Conservation (phyloP, 306 rosid species). For the barrel medic (Medicago truncatula) region DNA sequence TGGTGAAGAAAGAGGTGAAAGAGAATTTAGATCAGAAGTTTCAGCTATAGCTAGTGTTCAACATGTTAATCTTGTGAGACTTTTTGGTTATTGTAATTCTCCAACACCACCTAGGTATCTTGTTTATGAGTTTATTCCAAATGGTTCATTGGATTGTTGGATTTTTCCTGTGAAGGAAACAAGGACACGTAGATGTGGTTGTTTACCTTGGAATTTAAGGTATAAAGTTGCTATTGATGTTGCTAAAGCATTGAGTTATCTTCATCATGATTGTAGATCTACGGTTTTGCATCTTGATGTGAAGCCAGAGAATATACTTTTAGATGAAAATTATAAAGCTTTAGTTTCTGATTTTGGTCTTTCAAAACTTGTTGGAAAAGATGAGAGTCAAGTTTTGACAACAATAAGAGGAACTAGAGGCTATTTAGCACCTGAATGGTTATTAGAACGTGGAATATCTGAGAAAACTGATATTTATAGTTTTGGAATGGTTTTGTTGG, state of each 20-base stretch:
- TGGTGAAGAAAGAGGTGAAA: slow-evolving; percentile 71
- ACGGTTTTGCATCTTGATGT: slow-evolving; percentile 84
- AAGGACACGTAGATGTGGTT: slow-evolving; percentile 50
- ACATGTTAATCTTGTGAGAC: slow-evolving; percentile 76
- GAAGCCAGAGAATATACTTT: slow-evolving; percentile 87
- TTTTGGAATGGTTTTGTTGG: slow-evolving; percentile 92
- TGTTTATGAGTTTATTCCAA: slow-evolving; percentile 73
- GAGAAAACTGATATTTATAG: slow-evolving; percentile 85
- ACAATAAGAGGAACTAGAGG: slow-evolving; percentile 87
- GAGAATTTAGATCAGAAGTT: slow-evolving; percentile 83
- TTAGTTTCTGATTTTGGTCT: slow-evolving; percentile 80
- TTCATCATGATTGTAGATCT: slow-evolving; percentile 87
- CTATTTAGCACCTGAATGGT: slow-evolving; percentile 94
- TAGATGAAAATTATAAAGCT: slow-evolving; percentile 72
- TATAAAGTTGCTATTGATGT: slow-evolving; percentile 74
- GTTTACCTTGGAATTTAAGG: slow-evolving; percentile 75
- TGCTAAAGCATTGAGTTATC: slow-evolving; percentile 76
- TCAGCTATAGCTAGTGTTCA: slow-evolving; percentile 91
- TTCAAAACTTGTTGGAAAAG: slow-evolving; percentile 76
- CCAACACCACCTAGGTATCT: slow-evolving; percentile 67
- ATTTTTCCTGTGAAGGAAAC: slow-evolving; percentile 57
- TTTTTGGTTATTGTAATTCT: slow-evolving; percentile 71
- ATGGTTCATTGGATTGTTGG: slow-evolving; percentile 88
- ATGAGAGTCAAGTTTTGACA: slow-evolving; percentile 69
- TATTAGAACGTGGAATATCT: slow-evolving; percentile 77